phyloP scores from a whole-genome alignment of 1,284 basidiomycete genomes.

The Ganoderma lingzhi region DNA sequence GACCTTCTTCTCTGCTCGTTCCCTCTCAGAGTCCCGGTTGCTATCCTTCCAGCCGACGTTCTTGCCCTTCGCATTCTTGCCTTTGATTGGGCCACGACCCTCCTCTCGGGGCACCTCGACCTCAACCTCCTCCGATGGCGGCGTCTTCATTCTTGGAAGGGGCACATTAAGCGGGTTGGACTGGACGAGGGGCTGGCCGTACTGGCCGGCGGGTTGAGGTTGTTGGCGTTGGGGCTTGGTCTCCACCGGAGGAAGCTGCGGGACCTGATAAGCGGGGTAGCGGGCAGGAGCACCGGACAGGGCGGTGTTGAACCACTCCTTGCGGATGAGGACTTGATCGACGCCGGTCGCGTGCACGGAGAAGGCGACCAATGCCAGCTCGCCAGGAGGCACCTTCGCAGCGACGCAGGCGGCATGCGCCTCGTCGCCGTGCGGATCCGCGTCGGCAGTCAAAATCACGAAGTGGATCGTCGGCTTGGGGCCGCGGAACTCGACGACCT shows the following conservation, averaged over 20 bases:
- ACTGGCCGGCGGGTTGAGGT: conserved; percentile 28
- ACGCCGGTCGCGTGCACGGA: conserved; percentile 84
- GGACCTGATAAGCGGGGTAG: conserved; percentile 59
- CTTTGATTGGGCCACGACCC: conserved; percentile 58
- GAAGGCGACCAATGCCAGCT: conserved; percentile 82
- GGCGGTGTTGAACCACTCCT: conserved; percentile 81
- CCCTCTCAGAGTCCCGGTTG: conserved; percentile 48
- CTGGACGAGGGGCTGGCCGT: conserved; percentile 31
- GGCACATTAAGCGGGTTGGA: conserved; percentile 51
- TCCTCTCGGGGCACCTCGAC: conserved; percentile 68
- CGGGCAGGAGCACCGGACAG: conserved; percentile 62
- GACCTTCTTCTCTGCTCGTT: conserved; percentile 52
- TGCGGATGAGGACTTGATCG: conserved; percentile 83
- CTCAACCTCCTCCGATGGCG: conserved; percentile 77
- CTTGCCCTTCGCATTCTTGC: conserved; percentile 63
- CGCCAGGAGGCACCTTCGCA: conserved; percentile 77
- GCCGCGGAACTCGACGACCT: conserved; percentile 80
- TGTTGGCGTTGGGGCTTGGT: conserved; percentile 48
- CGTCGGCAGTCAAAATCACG: conserved; percentile 81
- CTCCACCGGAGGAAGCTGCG: conserved; percentile 37
- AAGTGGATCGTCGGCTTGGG: conserved; percentile 88
- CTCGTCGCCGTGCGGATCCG: conserved; percentile 80
- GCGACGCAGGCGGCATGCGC: conserved; percentile 82
- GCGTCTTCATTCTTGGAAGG: conserved; percentile 59
- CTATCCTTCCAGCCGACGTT: conserved; percentile 71